phyloP scores from a whole-genome alignment of 108 stramenopile species.

The Tribonema minus region DNA sequence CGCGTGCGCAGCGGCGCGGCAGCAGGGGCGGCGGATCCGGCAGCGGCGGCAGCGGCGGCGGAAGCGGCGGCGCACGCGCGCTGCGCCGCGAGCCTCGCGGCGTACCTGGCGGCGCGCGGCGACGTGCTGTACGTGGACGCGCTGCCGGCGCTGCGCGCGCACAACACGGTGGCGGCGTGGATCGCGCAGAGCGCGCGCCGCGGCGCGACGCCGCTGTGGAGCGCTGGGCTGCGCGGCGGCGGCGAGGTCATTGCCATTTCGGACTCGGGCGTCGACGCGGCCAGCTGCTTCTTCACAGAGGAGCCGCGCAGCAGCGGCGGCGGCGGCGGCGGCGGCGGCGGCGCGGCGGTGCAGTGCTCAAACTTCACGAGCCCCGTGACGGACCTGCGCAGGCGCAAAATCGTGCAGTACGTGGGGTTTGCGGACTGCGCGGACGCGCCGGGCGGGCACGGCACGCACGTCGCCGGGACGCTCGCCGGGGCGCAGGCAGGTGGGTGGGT shows the following conservation, averaged over 20 bases:
- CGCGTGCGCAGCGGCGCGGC: too few relatives aligned
- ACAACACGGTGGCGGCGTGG: constrained; percentile 20
- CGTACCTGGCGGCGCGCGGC: constrained; percentile 6
- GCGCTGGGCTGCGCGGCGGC: constrained; percentile 11
- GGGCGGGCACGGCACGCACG: constrained; percentile 40
- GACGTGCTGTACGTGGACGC: constrained; percentile 27
- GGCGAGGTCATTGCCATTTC: constrained; percentile 30
- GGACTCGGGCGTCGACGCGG: constrained; percentile 34
- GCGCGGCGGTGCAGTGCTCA: constrained; percentile 9
- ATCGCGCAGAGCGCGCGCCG: constrained; percentile 16
- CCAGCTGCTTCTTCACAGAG: constrained; percentile 34
- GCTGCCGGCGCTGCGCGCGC: neutral
- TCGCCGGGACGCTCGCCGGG: constrained; percentile 2
- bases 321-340: too few relatives aligned
- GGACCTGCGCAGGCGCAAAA: constrained; percentile 31
- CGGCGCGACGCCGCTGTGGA: constrained; percentile 14
- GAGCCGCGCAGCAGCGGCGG: too few relatives aligned
- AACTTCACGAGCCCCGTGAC: constrained; percentile 15
- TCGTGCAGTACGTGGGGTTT: constrained; percentile 51
- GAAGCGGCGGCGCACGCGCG: constrained; percentile 5
- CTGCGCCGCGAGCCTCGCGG: constrained; percentile 17
- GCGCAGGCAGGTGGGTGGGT: neutral
- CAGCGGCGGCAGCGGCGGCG: neutral
- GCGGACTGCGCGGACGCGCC: constrained; percentile 35
- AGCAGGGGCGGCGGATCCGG: constrained; percentile 2